phyloP scores from a whole-genome alignment of 2,329 filamentous ascomycete genomes.

The Aspergillus sp. region DNA sequence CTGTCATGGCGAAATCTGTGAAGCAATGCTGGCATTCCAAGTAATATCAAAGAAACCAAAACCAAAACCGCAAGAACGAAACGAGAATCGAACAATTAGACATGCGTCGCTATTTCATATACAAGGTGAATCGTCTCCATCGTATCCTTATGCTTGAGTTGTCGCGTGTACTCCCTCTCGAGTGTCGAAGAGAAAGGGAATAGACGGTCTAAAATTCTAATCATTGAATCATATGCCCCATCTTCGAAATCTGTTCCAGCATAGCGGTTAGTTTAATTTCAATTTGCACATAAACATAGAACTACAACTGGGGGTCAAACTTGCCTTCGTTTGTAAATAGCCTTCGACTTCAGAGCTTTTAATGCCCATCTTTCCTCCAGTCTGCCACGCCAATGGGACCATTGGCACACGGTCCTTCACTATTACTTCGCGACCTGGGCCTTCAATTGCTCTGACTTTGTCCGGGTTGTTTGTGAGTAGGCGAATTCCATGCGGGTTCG shows the following conservation, averaged over 20 bases:
- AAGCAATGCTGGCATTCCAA: not conserved
- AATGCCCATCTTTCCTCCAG: slow-evolving; percentile 74
- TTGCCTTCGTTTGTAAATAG: slow-evolving; percentile 91
- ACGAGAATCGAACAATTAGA: not conserved
- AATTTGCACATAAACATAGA: not conserved
- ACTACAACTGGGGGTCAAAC: slow-evolving; percentile 26
- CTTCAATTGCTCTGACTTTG: slow-evolving; percentile 92
- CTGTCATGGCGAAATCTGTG: not conserved
- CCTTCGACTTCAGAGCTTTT: slow-evolving; percentile 86
- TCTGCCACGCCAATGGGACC: slow-evolving; percentile 91
- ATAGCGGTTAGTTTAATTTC: slow-evolving; percentile 8
- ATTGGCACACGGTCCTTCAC: slow-evolving; percentile 91
- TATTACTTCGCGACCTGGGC: slow-evolving; percentile 80
- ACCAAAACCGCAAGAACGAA: not conserved
- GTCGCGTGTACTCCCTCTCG: not conserved
- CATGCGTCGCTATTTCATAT: slow-evolving; percentile 1
- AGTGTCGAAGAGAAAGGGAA: not conserved
- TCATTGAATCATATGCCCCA: slow-evolving; percentile 70
- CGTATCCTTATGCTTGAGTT: not conserved
- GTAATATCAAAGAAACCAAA: slow-evolving; percentile 2
- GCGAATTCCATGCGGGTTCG: slow-evolving; percentile 62
- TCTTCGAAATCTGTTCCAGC: slow-evolving; percentile 71
- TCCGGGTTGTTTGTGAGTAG: slow-evolving; percentile 96
- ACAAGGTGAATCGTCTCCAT: slow-evolving; percentile 5
- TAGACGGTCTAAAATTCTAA: slow-evolving; percentile 22